Evolutionary conservation across 2,329 filamentous ascomycete species (phyloP).

Genomic region (Botryotinia convoluta): DNA sequence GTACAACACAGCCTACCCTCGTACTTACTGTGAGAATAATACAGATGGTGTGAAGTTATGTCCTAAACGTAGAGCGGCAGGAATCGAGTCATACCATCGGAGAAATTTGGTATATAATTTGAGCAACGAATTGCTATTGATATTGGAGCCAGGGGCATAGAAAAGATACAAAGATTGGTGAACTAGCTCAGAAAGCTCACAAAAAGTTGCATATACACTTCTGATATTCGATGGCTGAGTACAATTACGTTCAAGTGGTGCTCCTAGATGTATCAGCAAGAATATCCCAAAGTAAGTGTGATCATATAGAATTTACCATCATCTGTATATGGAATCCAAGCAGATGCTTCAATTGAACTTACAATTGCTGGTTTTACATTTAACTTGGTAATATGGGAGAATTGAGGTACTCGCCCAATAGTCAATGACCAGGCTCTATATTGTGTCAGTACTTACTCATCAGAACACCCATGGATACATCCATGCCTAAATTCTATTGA

Average conservation of each 20-base stretch:
- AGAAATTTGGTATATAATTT: constrained; percentile 66
- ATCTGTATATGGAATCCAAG: constrained; percentile 41
- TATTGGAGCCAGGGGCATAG: constrained; percentile 65
- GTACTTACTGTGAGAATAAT: constrained; percentile 68
- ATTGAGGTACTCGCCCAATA: constrained; percentile 59
- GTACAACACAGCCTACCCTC: too few species aligned
- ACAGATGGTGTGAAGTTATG: constrained; percentile 72
- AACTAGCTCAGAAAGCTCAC: constrained; percentile 69
- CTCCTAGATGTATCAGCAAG: constrained; percentile 25
- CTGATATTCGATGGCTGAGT: constrained; percentile 66
- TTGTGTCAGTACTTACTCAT: constrained; percentile 4
- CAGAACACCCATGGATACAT: background rate
- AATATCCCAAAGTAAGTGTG: background rate
- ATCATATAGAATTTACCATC: constrained; percentile 28
- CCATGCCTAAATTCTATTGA: constrained; percentile 26
- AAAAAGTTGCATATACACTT: constrained; percentile 66
- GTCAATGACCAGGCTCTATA: constrained; percentile 64
- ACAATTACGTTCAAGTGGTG: constrained; percentile 56
- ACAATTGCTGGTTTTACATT: constrained; percentile 61
- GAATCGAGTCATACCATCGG: constrained; percentile 68
- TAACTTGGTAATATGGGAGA: constrained; percentile 54
- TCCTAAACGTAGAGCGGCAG: constrained; percentile 60
- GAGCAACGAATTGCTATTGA: constrained; percentile 63
- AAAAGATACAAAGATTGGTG: constrained; percentile 59
- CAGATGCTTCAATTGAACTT: constrained; percentile 58